phyloP scores from a whole-genome alignment of 768 basidiomycete genomes.

The Pisolithus orientalis region DNA sequence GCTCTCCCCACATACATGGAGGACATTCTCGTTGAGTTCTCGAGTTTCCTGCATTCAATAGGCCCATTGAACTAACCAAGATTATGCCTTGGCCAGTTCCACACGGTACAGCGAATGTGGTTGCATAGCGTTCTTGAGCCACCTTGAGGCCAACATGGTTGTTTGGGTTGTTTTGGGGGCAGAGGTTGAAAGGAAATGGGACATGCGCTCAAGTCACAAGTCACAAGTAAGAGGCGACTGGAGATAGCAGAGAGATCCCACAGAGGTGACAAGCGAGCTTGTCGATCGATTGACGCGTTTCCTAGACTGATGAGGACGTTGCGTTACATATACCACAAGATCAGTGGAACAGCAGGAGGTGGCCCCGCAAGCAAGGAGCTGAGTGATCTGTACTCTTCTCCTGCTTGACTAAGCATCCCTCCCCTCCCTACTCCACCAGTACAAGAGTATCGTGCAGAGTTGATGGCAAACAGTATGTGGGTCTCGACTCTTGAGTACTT shows the following conservation, averaged over 20 bases:
- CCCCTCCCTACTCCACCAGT: too few species aligned
- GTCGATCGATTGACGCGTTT: conserved; percentile 18
- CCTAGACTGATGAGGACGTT: conserved; percentile 49
- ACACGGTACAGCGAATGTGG: conserved; percentile 39
- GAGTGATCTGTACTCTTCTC: too few species aligned
- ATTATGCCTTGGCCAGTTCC: conserved; percentile 46
- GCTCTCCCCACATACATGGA: conserved; percentile 72
- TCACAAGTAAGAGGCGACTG: neutral
- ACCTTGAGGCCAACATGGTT: conserved; percentile 41
- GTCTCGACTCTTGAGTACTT: too few species aligned
- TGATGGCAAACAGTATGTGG: too few species aligned
- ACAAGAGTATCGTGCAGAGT: too few species aligned
- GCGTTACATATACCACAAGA: conserved; percentile 72
- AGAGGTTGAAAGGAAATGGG: conserved; percentile 13
- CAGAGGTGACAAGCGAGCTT: conserved; percentile 26
- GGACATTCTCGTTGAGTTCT: conserved; percentile 79
- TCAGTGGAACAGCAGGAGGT: too few species aligned
- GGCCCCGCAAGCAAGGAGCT: too few species aligned
- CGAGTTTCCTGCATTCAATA: conserved; percentile 63
- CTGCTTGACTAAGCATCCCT: too few species aligned
- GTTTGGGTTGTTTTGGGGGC: conserved; percentile 1
- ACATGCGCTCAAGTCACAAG: too few species aligned
- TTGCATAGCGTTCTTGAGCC: conserved; percentile 40
- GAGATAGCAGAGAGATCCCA: conserved; percentile 22
- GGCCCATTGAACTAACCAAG: conserved; percentile 88